These are phyloP conservation scores for Hyaloscypha finlandica DNA, from an alignment of 495 filamentous ascomycete genomes.

Conservation along the genomic window DNA sequence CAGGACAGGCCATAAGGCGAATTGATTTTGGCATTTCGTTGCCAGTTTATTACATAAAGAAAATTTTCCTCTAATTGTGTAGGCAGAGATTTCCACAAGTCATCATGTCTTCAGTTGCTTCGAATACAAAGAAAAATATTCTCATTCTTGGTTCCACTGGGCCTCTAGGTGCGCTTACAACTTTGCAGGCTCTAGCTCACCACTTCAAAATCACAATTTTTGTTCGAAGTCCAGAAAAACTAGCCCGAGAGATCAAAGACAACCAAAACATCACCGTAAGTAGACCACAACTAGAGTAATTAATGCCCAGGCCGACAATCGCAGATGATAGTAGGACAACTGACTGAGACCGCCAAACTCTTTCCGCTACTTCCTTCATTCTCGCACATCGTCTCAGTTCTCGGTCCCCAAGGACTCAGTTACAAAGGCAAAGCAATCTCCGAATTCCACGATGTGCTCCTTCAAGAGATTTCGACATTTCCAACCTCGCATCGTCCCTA, in stretches of 20 bases:
- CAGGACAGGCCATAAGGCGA: too few species aligned
- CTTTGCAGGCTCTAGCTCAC: neutral
- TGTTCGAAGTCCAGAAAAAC: constrained; percentile 1
- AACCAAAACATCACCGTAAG: neutral
- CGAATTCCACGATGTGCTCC: neutral
- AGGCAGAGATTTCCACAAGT: too few species aligned
- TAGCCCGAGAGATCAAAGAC: neutral
- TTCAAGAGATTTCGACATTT: neutral
- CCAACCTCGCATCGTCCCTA: neutral
- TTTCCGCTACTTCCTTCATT: neutral
- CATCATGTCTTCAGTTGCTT: neutral
- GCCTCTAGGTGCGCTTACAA: neutral
- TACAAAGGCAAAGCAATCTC: neutral
- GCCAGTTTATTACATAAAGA: too few species aligned
- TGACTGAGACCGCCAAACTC: neutral
- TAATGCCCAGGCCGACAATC: neutral
- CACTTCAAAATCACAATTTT: neutral
- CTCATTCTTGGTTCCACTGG: neutral
- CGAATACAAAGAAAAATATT: neutral
- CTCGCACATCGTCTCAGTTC: neutral
- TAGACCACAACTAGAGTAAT: neutral
- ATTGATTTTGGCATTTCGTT: too few species aligned
- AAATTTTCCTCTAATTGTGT: too few species aligned
- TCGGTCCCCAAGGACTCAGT: neutral
- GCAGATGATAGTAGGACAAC: neutral